Conservation (phyloP, 164 flowering plant genomes). For the Aristolochia fimbriata region DNA sequence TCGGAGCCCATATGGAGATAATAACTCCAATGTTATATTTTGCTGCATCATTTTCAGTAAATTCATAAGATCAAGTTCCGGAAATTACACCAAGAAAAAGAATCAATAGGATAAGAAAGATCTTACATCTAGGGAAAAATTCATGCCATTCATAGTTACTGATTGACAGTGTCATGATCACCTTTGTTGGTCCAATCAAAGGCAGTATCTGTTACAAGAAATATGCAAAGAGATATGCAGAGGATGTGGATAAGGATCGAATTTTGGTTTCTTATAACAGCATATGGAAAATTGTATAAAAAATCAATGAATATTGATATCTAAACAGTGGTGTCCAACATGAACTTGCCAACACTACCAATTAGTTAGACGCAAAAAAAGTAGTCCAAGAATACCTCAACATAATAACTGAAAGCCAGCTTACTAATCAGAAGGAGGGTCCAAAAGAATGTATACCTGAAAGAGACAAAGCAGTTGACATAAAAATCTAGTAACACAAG, state of each 20-base stretch:
- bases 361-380: neutral
- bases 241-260: no score
- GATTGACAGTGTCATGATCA: conserved; percentile 46
- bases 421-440: conserved; percentile 78
- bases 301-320: no score
- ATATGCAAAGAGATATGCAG: neutral
- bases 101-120: conserved; percentile 1
- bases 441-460: conserved; percentile 92
- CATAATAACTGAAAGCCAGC: conserved; percentile 92
- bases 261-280: no score
- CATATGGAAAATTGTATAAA: no score
- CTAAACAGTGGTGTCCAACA: no score
- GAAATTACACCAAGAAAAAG: neutral
- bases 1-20: conserved; percentile 88
- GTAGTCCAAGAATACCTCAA: conserved; percentile 52
- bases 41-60: conserved; percentile 32
- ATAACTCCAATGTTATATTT: conserved; percentile 65
- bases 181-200: conserved; percentile 64
- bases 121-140: conserved; percentile 77
- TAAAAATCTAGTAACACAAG: neutral
- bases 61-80: conserved; percentile 1
- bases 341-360: no score
- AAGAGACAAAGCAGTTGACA: conserved; percentile 2
- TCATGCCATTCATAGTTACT: conserved; percentile 85
- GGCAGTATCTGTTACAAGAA: conserved; percentile 52